phyloP scores from a whole-genome alignment of 148 eudicot species.

The Chenopodium berlandieri region DNA sequence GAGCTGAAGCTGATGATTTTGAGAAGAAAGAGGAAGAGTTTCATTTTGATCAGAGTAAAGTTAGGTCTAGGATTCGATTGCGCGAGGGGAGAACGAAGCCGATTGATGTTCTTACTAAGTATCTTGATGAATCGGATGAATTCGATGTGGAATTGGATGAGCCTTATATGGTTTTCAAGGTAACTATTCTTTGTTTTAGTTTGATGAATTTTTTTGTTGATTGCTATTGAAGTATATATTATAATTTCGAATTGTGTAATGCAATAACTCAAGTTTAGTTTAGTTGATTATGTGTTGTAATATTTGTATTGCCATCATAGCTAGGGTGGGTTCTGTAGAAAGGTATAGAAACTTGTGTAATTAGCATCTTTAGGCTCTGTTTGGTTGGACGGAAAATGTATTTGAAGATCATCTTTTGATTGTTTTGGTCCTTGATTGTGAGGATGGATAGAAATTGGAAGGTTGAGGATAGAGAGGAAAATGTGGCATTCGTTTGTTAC shows the following conservation, averaged over 20 bases:
- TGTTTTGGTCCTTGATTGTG: background rate
- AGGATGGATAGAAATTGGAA: background rate
- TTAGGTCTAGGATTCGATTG: constrained; percentile 74
- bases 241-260: background rate
- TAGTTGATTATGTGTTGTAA: background rate
- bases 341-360: too few species aligned
- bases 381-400: background rate
- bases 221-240: background rate
- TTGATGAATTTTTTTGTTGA: background rate
- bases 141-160: constrained; percentile 79
- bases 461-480: background rate
- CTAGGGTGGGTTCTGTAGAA: background rate
- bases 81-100: constrained; percentile 86
- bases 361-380: background rate
- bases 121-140: constrained; percentile 81
- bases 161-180: constrained; percentile 85
- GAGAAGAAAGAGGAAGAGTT: constrained; percentile 99
- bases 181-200: constrained; percentile 15
- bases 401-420: background rate
- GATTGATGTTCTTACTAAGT: constrained; percentile 81
- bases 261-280: background rate
- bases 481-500: background rate
- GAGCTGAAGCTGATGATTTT: constrained; percentile 91
- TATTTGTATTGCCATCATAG: background rate
- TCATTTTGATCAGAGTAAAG: constrained; percentile 97